Evolutionary conservation across 306 rosid species (phyloP).

Genomic region (Gastrolobium villosum): DNA sequence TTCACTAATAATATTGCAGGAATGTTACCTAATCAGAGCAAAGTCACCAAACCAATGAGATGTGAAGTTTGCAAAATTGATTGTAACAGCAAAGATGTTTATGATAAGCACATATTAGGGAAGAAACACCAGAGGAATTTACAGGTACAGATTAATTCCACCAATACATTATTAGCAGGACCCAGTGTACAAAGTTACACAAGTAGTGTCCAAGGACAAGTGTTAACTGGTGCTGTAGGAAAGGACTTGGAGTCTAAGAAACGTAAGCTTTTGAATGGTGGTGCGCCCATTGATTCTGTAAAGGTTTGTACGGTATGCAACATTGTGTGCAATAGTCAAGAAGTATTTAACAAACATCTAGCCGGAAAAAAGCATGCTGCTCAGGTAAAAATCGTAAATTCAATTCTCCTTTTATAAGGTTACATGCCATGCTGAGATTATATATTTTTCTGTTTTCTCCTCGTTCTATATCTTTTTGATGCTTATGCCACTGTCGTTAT

Average conservation of each 20-base stretch:
- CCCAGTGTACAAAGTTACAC: slow-evolving; percentile 42
- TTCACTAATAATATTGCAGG: slow-evolving; percentile 29
- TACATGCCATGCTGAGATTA: slow-evolving; percentile 11
- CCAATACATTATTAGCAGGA: slow-evolving; percentile 19
- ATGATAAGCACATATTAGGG: slow-evolving; percentile 58
- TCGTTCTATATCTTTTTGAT: not conserved
- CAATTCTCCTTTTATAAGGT: slow-evolving; percentile 31
- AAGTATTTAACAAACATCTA: slow-evolving; percentile 63
- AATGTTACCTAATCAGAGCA: slow-evolving; percentile 48
- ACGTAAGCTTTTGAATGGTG: slow-evolving; percentile 51
- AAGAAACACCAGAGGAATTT: slow-evolving; percentile 62
- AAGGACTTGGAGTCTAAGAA: slow-evolving; percentile 57
- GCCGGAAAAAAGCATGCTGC: slow-evolving; percentile 69
- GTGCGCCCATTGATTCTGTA: slow-evolving; percentile 53
- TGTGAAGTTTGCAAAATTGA: slow-evolving; percentile 63
- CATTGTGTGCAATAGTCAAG: slow-evolving; percentile 66
- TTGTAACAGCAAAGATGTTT: slow-evolving; percentile 59
- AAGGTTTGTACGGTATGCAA: slow-evolving; percentile 67
- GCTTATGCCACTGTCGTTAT: too few species aligned
- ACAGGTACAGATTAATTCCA: slow-evolving; percentile 49
- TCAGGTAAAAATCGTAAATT: slow-evolving; percentile 64
- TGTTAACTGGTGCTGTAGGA: slow-evolving; percentile 42
- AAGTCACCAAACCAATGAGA: slow-evolving; percentile 42
- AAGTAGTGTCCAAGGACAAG: slow-evolving; percentile 48
- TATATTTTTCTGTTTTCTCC: slow-evolving; percentile 5